phyloP scores from a whole-genome alignment of 2,329 filamentous ascomycete species.

The Colletotrichum shisoi region DNA sequence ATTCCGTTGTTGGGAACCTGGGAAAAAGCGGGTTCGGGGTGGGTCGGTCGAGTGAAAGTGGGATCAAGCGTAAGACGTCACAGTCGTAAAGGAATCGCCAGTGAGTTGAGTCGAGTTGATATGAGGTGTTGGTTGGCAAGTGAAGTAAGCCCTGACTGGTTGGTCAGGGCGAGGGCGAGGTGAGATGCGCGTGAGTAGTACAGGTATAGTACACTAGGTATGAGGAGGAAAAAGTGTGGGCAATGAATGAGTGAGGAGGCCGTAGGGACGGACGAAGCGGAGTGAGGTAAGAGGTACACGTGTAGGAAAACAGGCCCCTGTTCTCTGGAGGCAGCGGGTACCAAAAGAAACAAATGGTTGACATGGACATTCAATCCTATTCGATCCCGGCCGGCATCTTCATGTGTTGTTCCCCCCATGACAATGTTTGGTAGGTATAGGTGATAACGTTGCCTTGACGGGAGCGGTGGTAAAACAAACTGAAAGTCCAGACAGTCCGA shows the following conservation, averaged over 20 bases:
- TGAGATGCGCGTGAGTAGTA: background rate
- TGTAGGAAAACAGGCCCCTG: background rate
- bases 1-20: constrained; percentile 8
- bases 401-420: background rate
- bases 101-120: background rate
- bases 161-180: background rate
- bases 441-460: background rate
- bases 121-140: background rate
- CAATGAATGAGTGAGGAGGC: background rate
- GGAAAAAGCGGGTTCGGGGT: constrained; percentile 20
- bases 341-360: background rate
- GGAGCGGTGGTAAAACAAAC: constrained; percentile 9
- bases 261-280: background rate
- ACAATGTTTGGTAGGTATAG: background rate
- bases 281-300: constrained; percentile 20
- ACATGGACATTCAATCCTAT: background rate
- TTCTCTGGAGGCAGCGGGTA: constrained; percentile 2
- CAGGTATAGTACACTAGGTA: too few relatives aligned
- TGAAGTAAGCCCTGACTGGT: background rate
- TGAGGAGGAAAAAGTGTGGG: too few relatives aligned
- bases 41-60: constrained; percentile 1
- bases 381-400: background rate
- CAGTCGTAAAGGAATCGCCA: background rate
- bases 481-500: constrained; percentile 2
- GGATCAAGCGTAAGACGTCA: constrained; percentile 10